These are phyloP conservation scores for Angomonas deanei DNA, from an alignment of 208 protist species.

Conservation along the genomic window DNA sequence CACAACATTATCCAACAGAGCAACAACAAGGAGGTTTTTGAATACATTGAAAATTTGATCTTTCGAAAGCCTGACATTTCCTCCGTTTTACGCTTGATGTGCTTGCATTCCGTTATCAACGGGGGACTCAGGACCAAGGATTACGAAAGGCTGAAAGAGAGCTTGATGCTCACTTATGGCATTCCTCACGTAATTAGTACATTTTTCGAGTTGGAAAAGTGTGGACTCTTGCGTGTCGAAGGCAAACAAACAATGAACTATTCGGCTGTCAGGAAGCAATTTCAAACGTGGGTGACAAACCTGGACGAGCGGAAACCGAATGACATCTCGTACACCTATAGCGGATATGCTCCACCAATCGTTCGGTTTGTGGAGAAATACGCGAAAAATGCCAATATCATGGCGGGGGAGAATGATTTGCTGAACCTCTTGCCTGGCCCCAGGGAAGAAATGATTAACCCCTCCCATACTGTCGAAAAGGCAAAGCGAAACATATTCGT, in stretches of 20 bases:
- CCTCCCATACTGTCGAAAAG: constrained; percentile 21
- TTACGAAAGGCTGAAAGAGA: constrained; percentile 61
- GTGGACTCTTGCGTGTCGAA: constrained; percentile 41
- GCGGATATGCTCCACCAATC: constrained; percentile 66
- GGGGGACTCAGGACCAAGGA: constrained; percentile 68
- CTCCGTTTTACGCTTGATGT: constrained; percentile 67
- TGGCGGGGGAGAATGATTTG: constrained; percentile 26
- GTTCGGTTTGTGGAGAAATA: constrained; percentile 51
- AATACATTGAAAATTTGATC: constrained; percentile 84
- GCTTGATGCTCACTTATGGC: constrained; percentile 80
- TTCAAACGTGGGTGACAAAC: constrained; percentile 50
- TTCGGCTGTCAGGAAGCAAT: constrained; percentile 37
- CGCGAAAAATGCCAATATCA: constrained; percentile 31
- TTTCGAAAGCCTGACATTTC: constrained; percentile 46
- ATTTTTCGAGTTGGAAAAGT: constrained; percentile 52
- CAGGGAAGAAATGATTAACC: constrained; percentile 44
- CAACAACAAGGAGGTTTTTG: constrained; percentile 60
- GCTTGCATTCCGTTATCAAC: constrained; percentile 77
- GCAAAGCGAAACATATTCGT: constrained; percentile 72
- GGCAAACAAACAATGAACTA: constrained; percentile 43
- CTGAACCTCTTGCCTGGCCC: constrained; percentile 41
- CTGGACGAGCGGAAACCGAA: constrained; percentile 54
- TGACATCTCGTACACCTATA: constrained; percentile 73
- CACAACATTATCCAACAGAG: constrained; percentile 70
- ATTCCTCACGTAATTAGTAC: constrained; percentile 67